phyloP scores from a whole-genome alignment of 257 asterid genomes.

The Scutellaria barbata region DNA sequence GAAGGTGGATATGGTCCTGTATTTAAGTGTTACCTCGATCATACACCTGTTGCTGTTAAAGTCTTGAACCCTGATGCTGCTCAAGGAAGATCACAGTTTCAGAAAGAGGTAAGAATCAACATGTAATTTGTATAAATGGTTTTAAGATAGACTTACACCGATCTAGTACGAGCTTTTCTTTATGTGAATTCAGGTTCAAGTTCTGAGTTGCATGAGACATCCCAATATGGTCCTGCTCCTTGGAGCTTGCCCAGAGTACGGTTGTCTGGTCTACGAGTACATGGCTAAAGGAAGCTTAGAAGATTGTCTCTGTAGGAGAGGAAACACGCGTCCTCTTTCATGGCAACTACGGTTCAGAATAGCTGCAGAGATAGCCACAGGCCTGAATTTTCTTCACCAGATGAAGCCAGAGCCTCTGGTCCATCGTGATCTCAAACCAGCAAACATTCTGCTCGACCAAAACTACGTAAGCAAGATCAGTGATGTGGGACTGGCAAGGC shows the following conservation, averaged over 20 bases:
- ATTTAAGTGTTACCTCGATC: constrained; percentile 79
- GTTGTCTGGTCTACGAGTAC: constrained; percentile 84
- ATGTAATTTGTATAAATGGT: neutral
- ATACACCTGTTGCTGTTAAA: constrained; percentile 80
- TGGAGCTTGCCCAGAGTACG: constrained; percentile 95
- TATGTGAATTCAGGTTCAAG: constrained; percentile 62
- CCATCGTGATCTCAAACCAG: constrained; percentile 93
- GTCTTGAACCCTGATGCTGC: constrained; percentile 87
- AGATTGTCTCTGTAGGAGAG: constrained; percentile 60
- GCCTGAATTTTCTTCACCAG: constrained; percentile 84
- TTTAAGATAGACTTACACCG: neutral
- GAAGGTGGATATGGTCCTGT: constrained; percentile 99
- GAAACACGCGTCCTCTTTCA: constrained; percentile 56
- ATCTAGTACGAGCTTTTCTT: neutral
- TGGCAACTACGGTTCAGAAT: constrained; percentile 88
- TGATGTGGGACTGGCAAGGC: constrained; percentile 85
- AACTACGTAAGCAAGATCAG: constrained; percentile 82
- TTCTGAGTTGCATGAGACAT: constrained; percentile 85
- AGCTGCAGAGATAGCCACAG: constrained; percentile 78
- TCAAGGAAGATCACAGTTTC: constrained; percentile 87
- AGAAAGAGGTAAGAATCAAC: constrained; percentile 64
- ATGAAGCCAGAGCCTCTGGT: constrained; percentile 91
- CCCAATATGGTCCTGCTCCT: constrained; percentile 88
- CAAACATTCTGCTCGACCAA: constrained; percentile 76
- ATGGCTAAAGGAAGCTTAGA: constrained; percentile 91